Evolutionary conservation across 257 asterid species (phyloP), one percentile per base, ranked within the genome.

Genomic region (Primulina huaijiensis): DNA sequence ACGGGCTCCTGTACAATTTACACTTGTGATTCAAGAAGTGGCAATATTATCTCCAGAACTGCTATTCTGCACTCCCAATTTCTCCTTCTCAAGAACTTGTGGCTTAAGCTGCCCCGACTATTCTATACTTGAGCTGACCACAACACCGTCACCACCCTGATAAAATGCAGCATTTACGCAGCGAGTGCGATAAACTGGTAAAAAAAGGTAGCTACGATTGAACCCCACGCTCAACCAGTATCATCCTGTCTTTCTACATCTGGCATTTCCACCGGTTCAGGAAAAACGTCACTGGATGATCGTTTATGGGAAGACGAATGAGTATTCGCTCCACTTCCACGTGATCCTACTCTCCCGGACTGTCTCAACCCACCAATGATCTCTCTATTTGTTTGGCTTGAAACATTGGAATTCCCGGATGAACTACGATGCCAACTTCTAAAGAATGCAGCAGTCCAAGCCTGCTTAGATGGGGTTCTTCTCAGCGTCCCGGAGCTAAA

Each of bases 401-500:
- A 76, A 9, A 31, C 52, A 64, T 72, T 82, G 4, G 84, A 72
- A 65, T 84, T 70, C 4, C 70, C 89, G 0, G 93, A 88, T 12
- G 96, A 87, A 78, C 88, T 85, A 8, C 63, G 82, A 12, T 66
- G 83, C 93, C 92, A 86, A 64, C 89, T 82, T 30, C 86, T 83
- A 14, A 83, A 84, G 20, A 88, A 62, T 7, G 93, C 87, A 72
- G 82, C 77, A 10, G 78, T 78, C 95, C 92, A 86, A 0, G 88
- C 78, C 46, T 52, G 78, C 60, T 82, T 79, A 8, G 88, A 79
- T 56, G 88, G 83, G 7, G 77, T 71, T 4, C 77, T 75, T 69
- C 86, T 74, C 35, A 87, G 72, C 72, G 73, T 71, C 20, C 62
- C 84, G 1, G 90, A 84, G 74, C 85, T 78, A 69, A 79, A 81